Evolutionary conservation across 1,284 basidiomycete genomes (phyloP), one percentile per base, ranked within the genome.

Genomic region (Leccinum solheimii): DNA sequence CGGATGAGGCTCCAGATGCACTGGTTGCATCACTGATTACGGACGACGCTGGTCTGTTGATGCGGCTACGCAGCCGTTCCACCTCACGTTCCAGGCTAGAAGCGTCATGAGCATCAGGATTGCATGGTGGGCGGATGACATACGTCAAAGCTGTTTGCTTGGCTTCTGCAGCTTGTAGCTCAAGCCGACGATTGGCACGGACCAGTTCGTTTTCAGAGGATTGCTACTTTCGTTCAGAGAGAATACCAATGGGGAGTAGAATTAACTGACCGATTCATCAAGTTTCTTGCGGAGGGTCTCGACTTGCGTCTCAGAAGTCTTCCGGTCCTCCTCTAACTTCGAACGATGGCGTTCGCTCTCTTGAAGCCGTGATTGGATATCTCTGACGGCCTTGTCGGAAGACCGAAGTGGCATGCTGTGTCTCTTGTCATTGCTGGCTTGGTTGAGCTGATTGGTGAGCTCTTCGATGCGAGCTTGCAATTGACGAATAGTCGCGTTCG

Each of bases 401-500:
- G 81, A 80, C 23, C 80, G 81, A 56, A 79, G 76, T 21, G 83
- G 79, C 2, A 78, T 78, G 51, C 76, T 80, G 30, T 81, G 82
- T 57, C 75, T 80, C 75, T 80, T 85, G 58, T 83, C 79, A 56
- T 73, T 83, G 16, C 75, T 73, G 10, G 78, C 76, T 66, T 84
- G 83, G 54, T 66, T 79, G 16, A 92, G 80, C 67, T 89, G 87
- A 59, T 74, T 81, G 1, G 85, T 83, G 55, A 92, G 80, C 68
- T 93, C 91, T 65, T 90, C 88, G 51, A 92, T 85, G 19, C 87
- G 83, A 56, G 80, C 84, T 62, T 90, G 88, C 34, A 86, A 75
- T 27, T 88, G 83, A 54, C 86, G 80, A 23, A 85, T 81, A 1
- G 77, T 74, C 1, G 83, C 76, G 3, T 80, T 72, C 10, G 87